Evolutionary conservation across 768 basidiomycete genomes (phyloP).

Genomic region (Suillus americanus): DNA sequence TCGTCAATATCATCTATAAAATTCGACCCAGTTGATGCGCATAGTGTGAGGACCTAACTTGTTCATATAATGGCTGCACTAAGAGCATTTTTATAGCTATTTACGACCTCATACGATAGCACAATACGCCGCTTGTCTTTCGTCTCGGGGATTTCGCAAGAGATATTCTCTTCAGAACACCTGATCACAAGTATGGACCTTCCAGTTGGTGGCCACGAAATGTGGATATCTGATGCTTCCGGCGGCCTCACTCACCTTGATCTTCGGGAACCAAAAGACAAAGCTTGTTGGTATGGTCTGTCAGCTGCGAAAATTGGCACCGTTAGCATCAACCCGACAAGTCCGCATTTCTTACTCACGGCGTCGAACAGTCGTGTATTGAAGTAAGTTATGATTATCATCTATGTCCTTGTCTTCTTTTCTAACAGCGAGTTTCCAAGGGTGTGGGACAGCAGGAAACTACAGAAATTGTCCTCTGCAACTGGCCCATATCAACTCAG

Average conservation of each 20-base stretch:
- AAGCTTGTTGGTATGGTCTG: slow-evolving; percentile 59
- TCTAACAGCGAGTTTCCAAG: slow-evolving; percentile 35
- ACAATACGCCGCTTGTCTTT: slow-evolving; percentile 75
- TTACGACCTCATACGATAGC: slow-evolving; percentile 81
- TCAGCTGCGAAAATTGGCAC: slow-evolving; percentile 77
- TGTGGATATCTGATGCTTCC: slow-evolving; percentile 79
- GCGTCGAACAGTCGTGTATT: slow-evolving; percentile 73
- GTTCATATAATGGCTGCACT: not conserved
- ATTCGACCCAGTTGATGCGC: slow-evolving; percentile 72
- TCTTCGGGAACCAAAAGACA: slow-evolving; percentile 58
- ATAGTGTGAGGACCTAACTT: slow-evolving; percentile 50
- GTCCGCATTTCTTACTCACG: slow-evolving; percentile 65
- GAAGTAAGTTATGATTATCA: slow-evolving; percentile 46
- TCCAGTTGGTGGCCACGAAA: slow-evolving; percentile 64
- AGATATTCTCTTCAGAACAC: slow-evolving; percentile 62
- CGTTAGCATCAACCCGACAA: slow-evolving; percentile 74
- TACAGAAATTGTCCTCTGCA: slow-evolving; percentile 39
- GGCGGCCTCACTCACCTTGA: slow-evolving; percentile 80
- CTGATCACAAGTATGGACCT: slow-evolving; percentile 75
- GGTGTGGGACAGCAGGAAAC: slow-evolving; percentile 78
- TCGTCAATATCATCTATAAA: slow-evolving; percentile 81
- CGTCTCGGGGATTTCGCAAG: slow-evolving; percentile 65
- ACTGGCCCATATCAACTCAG: slow-evolving; percentile 32
- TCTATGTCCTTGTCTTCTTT: not conserved
- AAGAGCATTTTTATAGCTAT: slow-evolving; percentile 47